Evolutionary conservation across 148 eudicot genomes (phyloP).

Genomic region (Simmondsia chinensis): DNA sequence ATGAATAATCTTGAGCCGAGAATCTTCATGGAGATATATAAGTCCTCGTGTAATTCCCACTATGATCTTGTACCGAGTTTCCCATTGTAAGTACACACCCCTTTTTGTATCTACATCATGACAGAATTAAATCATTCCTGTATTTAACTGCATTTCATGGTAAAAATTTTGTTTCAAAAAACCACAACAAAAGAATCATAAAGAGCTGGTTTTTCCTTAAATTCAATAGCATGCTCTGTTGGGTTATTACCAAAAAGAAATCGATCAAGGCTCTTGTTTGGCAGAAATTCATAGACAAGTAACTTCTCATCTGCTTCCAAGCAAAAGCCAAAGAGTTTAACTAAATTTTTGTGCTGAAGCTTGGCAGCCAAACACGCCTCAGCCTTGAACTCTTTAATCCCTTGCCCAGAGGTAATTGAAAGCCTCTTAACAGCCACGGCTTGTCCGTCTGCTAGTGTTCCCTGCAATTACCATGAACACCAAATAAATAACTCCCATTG

Average conservation of each 20-base stretch:
- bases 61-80: slow-evolving; percentile 32
- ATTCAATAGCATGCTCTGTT: no score
- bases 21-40: slow-evolving; percentile 46
- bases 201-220: no score
- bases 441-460: slow-evolving; percentile 8
- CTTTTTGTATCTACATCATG: slow-evolving; percentile 33
- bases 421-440: slow-evolving; percentile 19
- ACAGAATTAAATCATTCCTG: no score
- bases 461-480: slow-evolving; percentile 2
- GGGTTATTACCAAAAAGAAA: slow-evolving; percentile 15
- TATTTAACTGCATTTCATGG: no score
- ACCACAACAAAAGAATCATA: no score
- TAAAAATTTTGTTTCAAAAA: no score
- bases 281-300: slow-evolving; percentile 13
- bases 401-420: slow-evolving; percentile 7
- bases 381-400: slow-evolving; percentile 9
- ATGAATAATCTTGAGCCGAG: slow-evolving; percentile 37
- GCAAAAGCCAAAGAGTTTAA: slow-evolving; percentile 17
- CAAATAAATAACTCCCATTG: neutral
- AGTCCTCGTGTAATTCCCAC: slow-evolving; percentile 59
- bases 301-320: slow-evolving; percentile 11
- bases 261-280: slow-evolving; percentile 16
- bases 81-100: slow-evolving; percentile 27
- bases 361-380: slow-evolving; percentile 16
- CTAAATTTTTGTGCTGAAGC: slow-evolving; percentile 23